Evolutionary conservation across 129 eudicot genomes (phyloP).

Genomic region (carrot (Daucus carota)): DH1_v3.0 NC_030389.2:2238501-2239000

Average conservation of each 20-base stretch:
- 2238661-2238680: not conserved
- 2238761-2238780: no score
- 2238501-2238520: not conserved
- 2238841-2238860: not conserved
- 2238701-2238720: not conserved
- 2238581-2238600: not conserved
- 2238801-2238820: no score
- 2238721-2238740: not conserved
- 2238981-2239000: not conserved
- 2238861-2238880: not conserved
- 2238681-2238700: no score
- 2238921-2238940: not conserved
- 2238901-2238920: not conserved
- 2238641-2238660: not conserved
- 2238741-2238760: not conserved
- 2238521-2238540: not conserved
- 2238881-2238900: not conserved
- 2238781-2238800: not conserved
- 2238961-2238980: not conserved
- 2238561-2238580: not conserved
- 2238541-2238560: not conserved
- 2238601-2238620: not conserved
- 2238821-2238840: not conserved
- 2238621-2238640: no score
- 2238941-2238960: not conserved